Evolutionary conservation across 305 asterid genomes (phyloP).

Genomic region (Fraxinus paxiana): DNA sequence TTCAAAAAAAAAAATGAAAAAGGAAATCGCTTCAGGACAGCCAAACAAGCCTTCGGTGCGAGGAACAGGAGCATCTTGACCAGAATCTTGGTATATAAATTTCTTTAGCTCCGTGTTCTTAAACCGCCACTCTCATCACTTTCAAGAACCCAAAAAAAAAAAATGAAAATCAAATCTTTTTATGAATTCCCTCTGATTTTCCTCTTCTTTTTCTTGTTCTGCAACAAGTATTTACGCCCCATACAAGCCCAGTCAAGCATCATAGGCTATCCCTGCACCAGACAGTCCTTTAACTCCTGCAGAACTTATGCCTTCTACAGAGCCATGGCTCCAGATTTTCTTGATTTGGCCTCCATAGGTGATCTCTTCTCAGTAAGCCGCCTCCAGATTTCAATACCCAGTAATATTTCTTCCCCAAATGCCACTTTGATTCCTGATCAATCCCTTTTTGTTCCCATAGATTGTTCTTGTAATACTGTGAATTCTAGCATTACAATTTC

Average conservation of each 20-base stretch:
- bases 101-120: background rate
- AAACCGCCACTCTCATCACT: background rate
- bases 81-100: background rate
- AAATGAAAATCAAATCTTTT: conserved; percentile 23
- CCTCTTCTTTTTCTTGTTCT: conserved; percentile 21
- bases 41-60: background rate
- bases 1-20: background rate
- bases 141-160: background rate
- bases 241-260: conserved; percentile 53
- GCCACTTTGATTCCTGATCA: conserved; percentile 52
- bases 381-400: conserved; percentile 52
- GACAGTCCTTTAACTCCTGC: conserved; percentile 51
- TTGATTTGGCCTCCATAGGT: conserved; percentile 70
- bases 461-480: conserved; percentile 62
- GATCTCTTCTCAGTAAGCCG: conserved; percentile 84
- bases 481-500: conserved; percentile 49
- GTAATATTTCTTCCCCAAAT: conserved; percentile 47
- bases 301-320: conserved; percentile 63
- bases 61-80: background rate
- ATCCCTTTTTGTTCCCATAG: conserved; percentile 58
- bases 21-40: background rate
- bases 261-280: conserved; percentile 59
- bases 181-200: conserved; percentile 1
- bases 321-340: conserved; percentile 52
- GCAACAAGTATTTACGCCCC: background rate